Evolutionary conservation across 2,329 filamentous ascomycete genomes (phyloP).

Genomic region (Magnaporthiopsis poae): DNA sequence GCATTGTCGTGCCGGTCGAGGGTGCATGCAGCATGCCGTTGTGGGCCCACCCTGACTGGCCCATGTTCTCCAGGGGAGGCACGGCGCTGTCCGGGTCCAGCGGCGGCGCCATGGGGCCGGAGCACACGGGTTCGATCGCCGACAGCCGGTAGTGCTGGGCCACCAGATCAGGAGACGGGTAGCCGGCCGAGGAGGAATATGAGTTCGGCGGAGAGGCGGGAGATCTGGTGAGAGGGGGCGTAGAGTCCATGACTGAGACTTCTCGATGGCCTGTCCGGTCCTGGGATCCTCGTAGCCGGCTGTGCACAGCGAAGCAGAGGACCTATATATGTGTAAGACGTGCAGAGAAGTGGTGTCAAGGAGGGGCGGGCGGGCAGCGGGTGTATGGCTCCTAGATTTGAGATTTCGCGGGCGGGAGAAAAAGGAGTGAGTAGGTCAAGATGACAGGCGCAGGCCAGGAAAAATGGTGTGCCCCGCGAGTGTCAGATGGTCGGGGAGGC

Average conservation of each 20-base stretch:
- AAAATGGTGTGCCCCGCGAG: neutral
- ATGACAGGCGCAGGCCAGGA: neutral
- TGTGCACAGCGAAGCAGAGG: neutral
- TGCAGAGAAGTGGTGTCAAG: neutral
- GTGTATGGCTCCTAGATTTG: neutral
- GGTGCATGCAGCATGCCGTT: constrained; percentile 29
- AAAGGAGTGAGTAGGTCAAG: neutral
- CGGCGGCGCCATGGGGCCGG: constrained; percentile 26
- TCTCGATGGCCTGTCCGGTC: neutral
- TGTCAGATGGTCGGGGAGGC: neutral
- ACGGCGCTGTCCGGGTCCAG: constrained; percentile 28
- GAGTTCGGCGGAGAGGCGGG: constrained; percentile 34
- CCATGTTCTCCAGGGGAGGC: constrained; percentile 27
- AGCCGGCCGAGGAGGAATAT: constrained; percentile 33
- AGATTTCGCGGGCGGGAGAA: neutral
- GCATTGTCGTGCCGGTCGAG: constrained; percentile 30
- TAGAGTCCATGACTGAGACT: constrained; percentile 34
- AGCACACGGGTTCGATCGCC: constrained; percentile 29
- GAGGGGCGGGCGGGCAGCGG: neutral
- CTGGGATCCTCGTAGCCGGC: neutral
- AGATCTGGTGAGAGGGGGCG: constrained; percentile 37
- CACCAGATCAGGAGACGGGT: constrained; percentile 35
- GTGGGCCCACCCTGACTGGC: constrained; percentile 34
- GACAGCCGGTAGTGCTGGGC: constrained; percentile 34
- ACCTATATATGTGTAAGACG: constrained; percentile 3